phyloP scores from a whole-genome alignment of 305 asterid genomes.

The Coffea humblotiana region DNA sequence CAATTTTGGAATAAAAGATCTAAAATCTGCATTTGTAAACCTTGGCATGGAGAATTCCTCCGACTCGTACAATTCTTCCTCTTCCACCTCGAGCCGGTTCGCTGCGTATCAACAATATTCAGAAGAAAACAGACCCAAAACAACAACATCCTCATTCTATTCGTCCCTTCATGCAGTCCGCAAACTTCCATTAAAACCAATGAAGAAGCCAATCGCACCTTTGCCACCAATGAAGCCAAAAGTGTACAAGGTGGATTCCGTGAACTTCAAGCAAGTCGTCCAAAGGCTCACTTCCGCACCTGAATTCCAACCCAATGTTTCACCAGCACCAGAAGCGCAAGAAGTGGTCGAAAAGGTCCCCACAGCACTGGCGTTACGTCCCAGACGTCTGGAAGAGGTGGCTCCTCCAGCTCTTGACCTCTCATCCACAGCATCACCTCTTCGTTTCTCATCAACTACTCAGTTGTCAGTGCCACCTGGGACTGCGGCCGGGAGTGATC shows the following conservation, averaged over 20 bases:
- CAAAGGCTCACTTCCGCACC: constrained; percentile 33
- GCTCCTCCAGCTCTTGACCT: constrained; percentile 63
- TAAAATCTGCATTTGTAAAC: not conserved
- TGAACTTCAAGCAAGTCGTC: constrained; percentile 34
- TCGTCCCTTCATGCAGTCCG: constrained; percentile 45
- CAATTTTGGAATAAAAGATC: not conserved
- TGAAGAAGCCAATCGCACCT: constrained; percentile 37
- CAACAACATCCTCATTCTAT: constrained; percentile 15
- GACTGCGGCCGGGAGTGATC: not conserved
- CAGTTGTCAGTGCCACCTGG: no score
- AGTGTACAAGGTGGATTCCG: constrained; percentile 30
- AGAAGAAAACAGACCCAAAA: not conserved
- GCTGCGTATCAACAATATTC: not conserved
- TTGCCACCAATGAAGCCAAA: constrained; percentile 32
- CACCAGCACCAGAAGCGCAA: constrained; percentile 9
- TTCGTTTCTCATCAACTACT: not conserved
- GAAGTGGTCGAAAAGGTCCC: constrained; percentile 51
- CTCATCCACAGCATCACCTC: constrained; percentile 4
- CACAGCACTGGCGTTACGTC: constrained; percentile 32
- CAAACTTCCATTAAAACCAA: constrained; percentile 27
- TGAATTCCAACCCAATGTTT: constrained; percentile 6
- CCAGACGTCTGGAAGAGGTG: constrained; percentile 43
- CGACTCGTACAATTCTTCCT: constrained; percentile 12
- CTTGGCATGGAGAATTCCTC: not conserved
- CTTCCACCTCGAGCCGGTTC: constrained; percentile 10